Conservation (phyloP, 495 filamentous ascomycete genomes). For the Daldinia vernicosa region DNA sequence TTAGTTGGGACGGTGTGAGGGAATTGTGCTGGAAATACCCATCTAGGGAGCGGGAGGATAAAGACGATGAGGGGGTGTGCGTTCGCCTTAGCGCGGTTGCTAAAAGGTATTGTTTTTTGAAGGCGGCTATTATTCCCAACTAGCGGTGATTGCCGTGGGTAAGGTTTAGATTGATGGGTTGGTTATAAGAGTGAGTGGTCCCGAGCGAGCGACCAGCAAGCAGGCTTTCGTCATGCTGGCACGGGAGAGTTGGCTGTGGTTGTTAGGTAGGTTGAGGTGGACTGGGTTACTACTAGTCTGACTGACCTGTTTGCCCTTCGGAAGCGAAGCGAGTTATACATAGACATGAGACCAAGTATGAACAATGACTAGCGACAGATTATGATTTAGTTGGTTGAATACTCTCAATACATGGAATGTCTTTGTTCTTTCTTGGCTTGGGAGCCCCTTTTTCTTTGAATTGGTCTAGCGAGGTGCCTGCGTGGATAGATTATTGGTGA, state of each 20-base stretch:
- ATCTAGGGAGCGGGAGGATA: conserved; percentile 7
- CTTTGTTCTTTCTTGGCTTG: too few relatives aligned
- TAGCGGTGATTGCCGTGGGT: background rate
- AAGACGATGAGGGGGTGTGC: background rate
- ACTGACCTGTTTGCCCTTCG: background rate
- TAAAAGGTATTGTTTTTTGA: background rate
- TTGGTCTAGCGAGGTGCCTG: too few relatives aligned
- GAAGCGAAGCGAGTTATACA: background rate
- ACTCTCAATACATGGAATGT: background rate
- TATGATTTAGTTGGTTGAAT: background rate
- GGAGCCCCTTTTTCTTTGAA: too few relatives aligned
- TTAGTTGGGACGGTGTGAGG: background rate
- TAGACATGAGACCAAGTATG: background rate
- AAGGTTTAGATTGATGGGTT: background rate
- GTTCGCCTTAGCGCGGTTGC: background rate
- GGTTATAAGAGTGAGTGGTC: background rate
- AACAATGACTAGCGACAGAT: background rate
- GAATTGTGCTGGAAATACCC: conserved; percentile 32
- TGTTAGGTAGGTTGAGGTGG: background rate
- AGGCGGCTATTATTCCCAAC: background rate
- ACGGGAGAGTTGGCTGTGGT: background rate
- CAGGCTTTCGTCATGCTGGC: background rate
- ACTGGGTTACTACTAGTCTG: background rate
- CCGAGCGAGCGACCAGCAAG: background rate
- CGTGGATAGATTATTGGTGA: too few relatives aligned